phyloP scores from a whole-genome alignment of 345 rosid species.

The Chamaenerion angustifolium region DNA sequence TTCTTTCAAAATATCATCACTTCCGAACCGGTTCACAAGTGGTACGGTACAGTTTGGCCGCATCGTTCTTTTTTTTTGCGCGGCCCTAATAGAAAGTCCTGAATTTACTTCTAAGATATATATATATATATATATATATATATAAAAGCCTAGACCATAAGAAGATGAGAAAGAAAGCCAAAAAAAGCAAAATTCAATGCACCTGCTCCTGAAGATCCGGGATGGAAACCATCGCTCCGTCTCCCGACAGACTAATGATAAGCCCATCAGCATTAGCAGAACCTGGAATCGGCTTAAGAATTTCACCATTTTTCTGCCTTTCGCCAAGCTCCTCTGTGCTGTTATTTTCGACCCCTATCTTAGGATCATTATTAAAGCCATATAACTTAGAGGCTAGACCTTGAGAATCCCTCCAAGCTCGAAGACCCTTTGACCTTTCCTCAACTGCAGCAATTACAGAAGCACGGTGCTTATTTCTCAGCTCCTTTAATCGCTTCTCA shows the following conservation, averaged over 20 bases:
- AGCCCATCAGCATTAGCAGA: slow-evolving; percentile 64
- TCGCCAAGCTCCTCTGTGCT: slow-evolving; percentile 6
- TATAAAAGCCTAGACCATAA: not conserved
- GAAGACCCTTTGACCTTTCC: slow-evolving; percentile 93
- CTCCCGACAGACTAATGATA: slow-evolving; percentile 55
- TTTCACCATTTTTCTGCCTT: slow-evolving; percentile 37
- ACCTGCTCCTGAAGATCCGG: slow-evolving; percentile 96
- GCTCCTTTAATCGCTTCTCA: slow-evolving; percentile 59
- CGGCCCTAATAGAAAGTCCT: no score
- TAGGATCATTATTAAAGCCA: slow-evolving; percentile 69
- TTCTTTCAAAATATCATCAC: no score
- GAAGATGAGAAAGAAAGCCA: not conserved
- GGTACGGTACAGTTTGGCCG: no score
- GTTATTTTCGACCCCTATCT: slow-evolving; percentile 41
- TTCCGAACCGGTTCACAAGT: no score
- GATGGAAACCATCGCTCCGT: slow-evolving; percentile 53
- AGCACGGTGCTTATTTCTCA: slow-evolving; percentile 81
- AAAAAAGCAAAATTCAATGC: slow-evolving; percentile 3
- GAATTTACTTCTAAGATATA: not conserved
- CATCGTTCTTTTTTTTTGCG: no score
- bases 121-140: no score
- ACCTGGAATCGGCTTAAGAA: slow-evolving; percentile 64
- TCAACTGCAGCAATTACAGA: slow-evolving; percentile 67
- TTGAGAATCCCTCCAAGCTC: slow-evolving; percentile 74
- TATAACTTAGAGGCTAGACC: slow-evolving; percentile 90